A percentile compares a stretch with the other conserved stretches of the same genome.
These are phyloP conservation scores for Castanea sativa DNA, from an alignment of 306 rosid species.

Conservation along the genomic window DNA sequence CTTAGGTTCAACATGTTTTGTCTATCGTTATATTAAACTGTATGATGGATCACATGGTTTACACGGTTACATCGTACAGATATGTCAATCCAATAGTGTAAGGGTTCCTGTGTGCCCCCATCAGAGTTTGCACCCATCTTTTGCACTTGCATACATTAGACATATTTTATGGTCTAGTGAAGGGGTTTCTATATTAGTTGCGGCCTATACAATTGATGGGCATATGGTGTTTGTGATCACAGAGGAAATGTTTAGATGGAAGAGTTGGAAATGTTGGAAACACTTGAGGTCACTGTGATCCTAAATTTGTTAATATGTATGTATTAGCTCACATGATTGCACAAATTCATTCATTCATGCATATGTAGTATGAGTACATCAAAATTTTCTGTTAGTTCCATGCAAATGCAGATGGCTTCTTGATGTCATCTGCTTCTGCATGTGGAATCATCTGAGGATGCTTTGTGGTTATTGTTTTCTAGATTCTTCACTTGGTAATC, in stretches of 20 bases:
- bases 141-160: background rate
- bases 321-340: background rate
- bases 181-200: background rate
- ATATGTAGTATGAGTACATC: background rate
- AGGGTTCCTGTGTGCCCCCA: background rate
- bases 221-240: background rate
- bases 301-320: background rate
- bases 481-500: slow-evolving; percentile 3
- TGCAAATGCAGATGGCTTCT: background rate
- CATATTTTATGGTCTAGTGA: background rate
- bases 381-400: background rate
- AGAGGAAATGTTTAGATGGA: background rate
- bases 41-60: background rate
- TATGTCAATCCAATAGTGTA: background rate
- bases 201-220: background rate
- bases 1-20: background rate
- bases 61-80: background rate
- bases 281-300: background rate
- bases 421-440: background rate
- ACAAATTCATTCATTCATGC: background rate
- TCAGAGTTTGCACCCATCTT: background rate
- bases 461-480: slow-evolving; percentile 3
- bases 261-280: background rate
- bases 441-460: background rate
- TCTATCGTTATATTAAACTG: background rate